These are phyloP conservation scores for Gomphus sp. DNA, from an alignment of 1,284 basidiomycete genomes.

Conservation along the genomic window DNA sequence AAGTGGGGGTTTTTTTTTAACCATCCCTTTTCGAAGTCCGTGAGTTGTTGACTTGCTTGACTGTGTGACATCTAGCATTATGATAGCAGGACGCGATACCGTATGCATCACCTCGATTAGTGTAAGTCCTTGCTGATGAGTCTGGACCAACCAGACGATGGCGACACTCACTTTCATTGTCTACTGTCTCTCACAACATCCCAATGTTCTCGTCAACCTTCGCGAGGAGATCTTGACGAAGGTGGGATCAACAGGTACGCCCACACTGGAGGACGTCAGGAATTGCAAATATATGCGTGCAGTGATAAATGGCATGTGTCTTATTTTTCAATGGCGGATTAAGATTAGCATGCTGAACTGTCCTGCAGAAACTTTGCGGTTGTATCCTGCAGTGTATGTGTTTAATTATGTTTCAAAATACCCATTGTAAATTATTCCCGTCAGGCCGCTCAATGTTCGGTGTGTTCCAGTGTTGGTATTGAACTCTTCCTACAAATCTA, in stretches of 20 bases:
- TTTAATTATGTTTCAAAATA: constrained; percentile 14
- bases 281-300: constrained; percentile 51
- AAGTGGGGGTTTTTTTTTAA: constrained; percentile 17
- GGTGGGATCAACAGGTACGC: constrained; percentile 34
- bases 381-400: constrained; percentile 50
- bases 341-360: neutral
- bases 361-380: constrained; percentile 41
- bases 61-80: neutral
- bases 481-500: too few relatives aligned
- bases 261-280: constrained; percentile 44
- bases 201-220: constrained; percentile 33
- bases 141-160: constrained; percentile 31
- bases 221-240: constrained; percentile 43
- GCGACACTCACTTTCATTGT: constrained; percentile 40
- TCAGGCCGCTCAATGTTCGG: constrained; percentile 28
- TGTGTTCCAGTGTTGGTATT: constrained; percentile 1
- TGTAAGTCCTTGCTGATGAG: neutral
- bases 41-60: neutral
- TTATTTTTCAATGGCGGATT: neutral
- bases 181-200: constrained; percentile 46
- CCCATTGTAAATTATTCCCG: neutral
- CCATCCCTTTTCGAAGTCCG: neutral
- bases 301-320: constrained; percentile 44
- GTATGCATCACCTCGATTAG: constrained; percentile 19
- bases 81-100: constrained; percentile 33